These are phyloP conservation scores for Ceratocystis cacaofunesta DNA, from an alignment of 2,329 filamentous ascomycete species.

Conservation along the genomic window DNA sequence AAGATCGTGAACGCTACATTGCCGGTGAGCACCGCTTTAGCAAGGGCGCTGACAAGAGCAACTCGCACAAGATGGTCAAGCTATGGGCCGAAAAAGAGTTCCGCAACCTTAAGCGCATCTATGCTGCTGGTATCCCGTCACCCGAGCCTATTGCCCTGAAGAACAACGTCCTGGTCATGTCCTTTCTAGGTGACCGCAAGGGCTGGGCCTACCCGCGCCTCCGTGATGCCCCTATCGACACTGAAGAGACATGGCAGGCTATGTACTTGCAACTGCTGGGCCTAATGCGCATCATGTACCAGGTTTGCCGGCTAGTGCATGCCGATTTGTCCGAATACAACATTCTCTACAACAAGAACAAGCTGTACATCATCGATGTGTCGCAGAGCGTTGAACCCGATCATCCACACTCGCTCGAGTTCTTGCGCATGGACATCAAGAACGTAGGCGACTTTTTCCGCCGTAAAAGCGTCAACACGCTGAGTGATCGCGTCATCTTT, in stretches of 20 bases:
- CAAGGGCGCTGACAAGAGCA: conserved; percentile 81
- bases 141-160: conserved; percentile 81
- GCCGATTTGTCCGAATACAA: conserved; percentile 98
- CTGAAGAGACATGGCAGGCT: conserved; percentile 56
- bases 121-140: conserved; percentile 72
- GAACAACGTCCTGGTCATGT: conserved; percentile 91
- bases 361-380: conserved; percentile 89
- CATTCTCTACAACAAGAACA: conserved; percentile 69
- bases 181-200: conserved; percentile 73
- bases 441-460: conserved; percentile 90
- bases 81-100: conserved; percentile 99
- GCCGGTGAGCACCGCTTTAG: conserved; percentile 87
- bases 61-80: conserved; percentile 94
- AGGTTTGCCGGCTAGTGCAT: conserved; percentile 80
- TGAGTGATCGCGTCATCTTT: conserved; percentile 69
- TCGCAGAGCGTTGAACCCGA: conserved; percentile 96
- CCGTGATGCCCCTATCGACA: conserved; percentile 68
- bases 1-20: conserved; percentile 92
- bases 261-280: conserved; percentile 74
- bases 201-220: conserved; percentile 80
- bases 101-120: conserved; percentile 74
- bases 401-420: conserved; percentile 82
- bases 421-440: conserved; percentile 96
- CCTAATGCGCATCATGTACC: conserved; percentile 87
- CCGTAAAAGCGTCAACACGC: conserved; percentile 64